These are phyloP conservation scores for Tetraselmis striata DNA, from an alignment of 139 green algal species.

Conservation along the genomic window DNA sequence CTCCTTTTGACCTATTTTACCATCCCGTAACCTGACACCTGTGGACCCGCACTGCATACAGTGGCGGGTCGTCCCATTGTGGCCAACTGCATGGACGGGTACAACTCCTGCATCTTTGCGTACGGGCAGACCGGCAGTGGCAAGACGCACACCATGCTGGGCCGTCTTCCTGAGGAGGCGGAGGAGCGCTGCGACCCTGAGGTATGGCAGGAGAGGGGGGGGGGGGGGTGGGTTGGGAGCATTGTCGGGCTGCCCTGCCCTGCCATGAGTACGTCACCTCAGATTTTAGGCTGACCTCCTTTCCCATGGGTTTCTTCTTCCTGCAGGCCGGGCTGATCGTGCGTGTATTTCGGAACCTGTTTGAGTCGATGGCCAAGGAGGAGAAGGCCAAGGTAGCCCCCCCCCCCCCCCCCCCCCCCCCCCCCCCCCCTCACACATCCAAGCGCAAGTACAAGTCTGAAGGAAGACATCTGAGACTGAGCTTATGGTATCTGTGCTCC, in stretches of 20 bases:
- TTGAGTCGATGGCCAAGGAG: conserved; percentile 51
- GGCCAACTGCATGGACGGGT: conserved; percentile 50
- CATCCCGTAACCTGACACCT: too few relatives aligned
- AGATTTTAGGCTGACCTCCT: conserved; percentile 1
- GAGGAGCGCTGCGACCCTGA: neutral
- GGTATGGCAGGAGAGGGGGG: neutral
- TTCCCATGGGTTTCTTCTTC: neutral
- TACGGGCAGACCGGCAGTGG: conserved; percentile 71
- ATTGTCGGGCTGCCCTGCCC: too few relatives aligned
- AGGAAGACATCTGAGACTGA: too few relatives aligned
- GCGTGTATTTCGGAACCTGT: conserved; percentile 78
- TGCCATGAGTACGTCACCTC: too few relatives aligned
- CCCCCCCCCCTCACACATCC: neutral
- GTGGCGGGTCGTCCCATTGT: conserved; percentile 42
- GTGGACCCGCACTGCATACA: too few relatives aligned
- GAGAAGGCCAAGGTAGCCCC: conserved; percentile 27
- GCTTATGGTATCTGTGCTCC: too few relatives aligned
- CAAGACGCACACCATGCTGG: conserved; percentile 76
- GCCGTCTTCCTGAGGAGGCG: conserved; percentile 5
- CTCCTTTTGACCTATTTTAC: too few relatives aligned
- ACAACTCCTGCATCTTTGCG: conserved; percentile 72
- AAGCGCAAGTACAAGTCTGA: too few relatives aligned
- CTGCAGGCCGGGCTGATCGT: conserved; percentile 66
- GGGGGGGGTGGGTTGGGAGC: neutral
- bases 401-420: too few relatives aligned